Percentiles rank a stretch among this genome's conserved stretches.
phyloP scores from a whole-genome alignment of 2,329 filamentous ascomycete species.

The Ophiosphaerella korrae region DNA sequence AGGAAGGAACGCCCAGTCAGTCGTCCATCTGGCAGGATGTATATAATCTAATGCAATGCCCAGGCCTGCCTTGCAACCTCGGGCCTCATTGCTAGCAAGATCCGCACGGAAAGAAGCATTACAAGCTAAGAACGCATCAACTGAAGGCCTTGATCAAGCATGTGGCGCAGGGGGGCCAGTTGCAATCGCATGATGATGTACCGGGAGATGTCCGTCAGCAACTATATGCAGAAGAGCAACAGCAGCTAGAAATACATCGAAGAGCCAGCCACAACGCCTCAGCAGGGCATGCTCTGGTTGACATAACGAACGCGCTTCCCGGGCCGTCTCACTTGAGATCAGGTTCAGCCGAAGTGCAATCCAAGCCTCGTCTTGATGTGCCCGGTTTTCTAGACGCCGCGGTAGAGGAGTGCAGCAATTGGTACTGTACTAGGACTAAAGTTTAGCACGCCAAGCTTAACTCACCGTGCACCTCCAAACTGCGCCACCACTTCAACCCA shows the following conservation, averaged over 20 bases:
- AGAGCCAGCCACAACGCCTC: constrained; percentile 21
- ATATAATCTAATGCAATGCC: constrained; percentile 40
- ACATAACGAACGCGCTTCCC: constrained; percentile 37
- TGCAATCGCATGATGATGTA: constrained; percentile 36
- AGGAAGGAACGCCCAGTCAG: constrained; percentile 14
- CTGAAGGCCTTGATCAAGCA: constrained; percentile 36
- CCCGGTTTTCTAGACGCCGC: constrained; percentile 18
- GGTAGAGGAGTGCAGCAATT: constrained; percentile 18
- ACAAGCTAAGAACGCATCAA: constrained; percentile 36
- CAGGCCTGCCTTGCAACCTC: constrained; percentile 30
- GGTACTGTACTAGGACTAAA: no score
- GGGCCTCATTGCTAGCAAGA: constrained; percentile 43
- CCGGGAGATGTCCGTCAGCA: constrained; percentile 38
- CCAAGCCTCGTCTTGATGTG: constrained; percentile 15
- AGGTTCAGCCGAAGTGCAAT: background rate
- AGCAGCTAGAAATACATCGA: constrained; percentile 25
- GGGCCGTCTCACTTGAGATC: constrained; percentile 4
- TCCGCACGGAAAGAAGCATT: constrained; percentile 40
- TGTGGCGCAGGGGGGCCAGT: constrained; percentile 27
- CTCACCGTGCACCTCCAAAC: no score
- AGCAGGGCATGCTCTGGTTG: constrained; percentile 31
- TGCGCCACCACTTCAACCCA: no score
- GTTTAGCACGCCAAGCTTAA: no score
- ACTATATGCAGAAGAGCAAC: constrained; percentile 39
- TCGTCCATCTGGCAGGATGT: constrained; percentile 37